Evolutionary conservation across 164 flowering plant genomes (phyloP).

Genomic region (Paratinospora sagittata): DNA sequence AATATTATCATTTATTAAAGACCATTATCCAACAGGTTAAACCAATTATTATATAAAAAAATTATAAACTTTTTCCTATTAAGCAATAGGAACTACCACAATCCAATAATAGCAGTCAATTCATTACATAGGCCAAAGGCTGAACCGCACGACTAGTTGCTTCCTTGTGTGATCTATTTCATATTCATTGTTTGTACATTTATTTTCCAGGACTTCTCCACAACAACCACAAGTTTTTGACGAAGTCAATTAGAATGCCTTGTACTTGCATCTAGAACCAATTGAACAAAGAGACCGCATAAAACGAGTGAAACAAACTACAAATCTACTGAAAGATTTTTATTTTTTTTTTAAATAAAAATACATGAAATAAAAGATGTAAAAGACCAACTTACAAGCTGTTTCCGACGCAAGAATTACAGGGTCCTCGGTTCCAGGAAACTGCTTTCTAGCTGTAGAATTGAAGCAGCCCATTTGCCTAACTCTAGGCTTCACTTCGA

Average conservation of each 20-base stretch:
- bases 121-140: too few species aligned
- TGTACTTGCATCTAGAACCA: not conserved
- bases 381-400: slow-evolving; percentile 60
- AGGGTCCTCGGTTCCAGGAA: slow-evolving; percentile 80
- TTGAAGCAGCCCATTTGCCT: slow-evolving; percentile 78
- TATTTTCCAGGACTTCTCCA: not conserved
- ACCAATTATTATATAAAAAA: too few species aligned
- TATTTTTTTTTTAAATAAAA: too few species aligned
- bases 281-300: not conserved
- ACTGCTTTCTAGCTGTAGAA: slow-evolving; percentile 50
- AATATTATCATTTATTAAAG: too few species aligned
- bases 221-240: not conserved
- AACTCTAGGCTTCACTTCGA: slow-evolving; percentile 35
- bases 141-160: not conserved
- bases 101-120: too few species aligned
- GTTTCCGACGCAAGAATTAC: slow-evolving; percentile 78
- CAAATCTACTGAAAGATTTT: not conserved
- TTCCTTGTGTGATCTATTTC: not conserved
- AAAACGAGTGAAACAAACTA: not conserved
- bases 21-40: too few species aligned
- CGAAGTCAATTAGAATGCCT: not conserved
- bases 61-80: too few species aligned
- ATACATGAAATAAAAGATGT: not conserved
- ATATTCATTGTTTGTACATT: not conserved
- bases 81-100: too few species aligned